Evolutionary conservation across 495 filamentous ascomycete species (phyloP).

Genomic region (Penicillium turbatum): DNA sequence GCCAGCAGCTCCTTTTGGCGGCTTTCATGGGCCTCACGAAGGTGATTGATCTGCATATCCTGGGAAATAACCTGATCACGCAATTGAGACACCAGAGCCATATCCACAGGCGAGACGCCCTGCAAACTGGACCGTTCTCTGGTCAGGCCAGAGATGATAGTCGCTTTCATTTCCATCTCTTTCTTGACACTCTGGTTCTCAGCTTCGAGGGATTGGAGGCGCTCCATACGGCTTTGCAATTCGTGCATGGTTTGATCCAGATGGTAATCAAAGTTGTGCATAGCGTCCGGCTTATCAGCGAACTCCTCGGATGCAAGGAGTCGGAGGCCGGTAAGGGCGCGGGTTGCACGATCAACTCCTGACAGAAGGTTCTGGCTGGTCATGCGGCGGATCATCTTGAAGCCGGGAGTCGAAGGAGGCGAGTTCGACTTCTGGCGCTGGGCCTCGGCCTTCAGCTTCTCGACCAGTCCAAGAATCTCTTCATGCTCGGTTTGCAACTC

Average conservation of each 20-base stretch:
- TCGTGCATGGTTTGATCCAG: constrained; percentile 92
- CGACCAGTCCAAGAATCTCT: constrained; percentile 76
- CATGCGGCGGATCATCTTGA: constrained; percentile 78
- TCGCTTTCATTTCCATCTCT: constrained; percentile 94
- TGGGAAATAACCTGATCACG: constrained; percentile 82
- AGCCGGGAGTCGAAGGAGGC: constrained; percentile 54
- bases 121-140: constrained; percentile 87
- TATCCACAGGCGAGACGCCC: constrained; percentile 78
- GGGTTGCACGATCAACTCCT: constrained; percentile 83
- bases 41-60: constrained; percentile 69
- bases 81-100: constrained; percentile 82
- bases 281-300: constrained; percentile 70
- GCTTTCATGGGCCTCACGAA: constrained; percentile 66
- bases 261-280: constrained; percentile 91
- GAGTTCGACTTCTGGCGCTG: constrained; percentile 66
- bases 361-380: constrained; percentile 84
- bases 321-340: constrained; percentile 83
- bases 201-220: constrained; percentile 80
- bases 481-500: constrained; percentile 77
- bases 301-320: constrained; percentile 85
- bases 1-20: constrained; percentile 69
- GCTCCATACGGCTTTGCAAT: constrained; percentile 78
- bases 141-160: constrained; percentile 89
- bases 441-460: constrained; percentile 82
- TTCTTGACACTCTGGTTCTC: constrained; percentile 81